Evolutionary conservation across 257 asterid species (phyloP), one percentile per base, ranked within the genome.

Genomic region (Fraxinus quadrangulata): DNA sequence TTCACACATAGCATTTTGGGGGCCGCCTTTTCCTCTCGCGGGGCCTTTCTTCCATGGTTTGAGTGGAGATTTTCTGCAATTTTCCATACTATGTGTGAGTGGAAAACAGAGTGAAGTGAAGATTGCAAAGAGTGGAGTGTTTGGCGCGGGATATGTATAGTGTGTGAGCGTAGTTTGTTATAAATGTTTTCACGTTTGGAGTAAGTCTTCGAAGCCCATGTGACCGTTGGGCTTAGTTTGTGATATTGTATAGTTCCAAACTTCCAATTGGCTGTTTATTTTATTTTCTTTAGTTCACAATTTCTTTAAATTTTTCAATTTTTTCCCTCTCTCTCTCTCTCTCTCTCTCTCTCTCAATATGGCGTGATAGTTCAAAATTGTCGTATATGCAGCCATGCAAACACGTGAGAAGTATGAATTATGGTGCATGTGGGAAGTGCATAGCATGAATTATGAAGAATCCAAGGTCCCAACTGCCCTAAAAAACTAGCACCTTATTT

Each of bases 1-100:
- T 84, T 90, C 99, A 2, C 98, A 93, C 74, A 75, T 86, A 16
- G 97, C 92, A 10, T 95, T 95, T 83, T 93, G 98, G 2, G 99
- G 99, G 3, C 98, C 98, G 5, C 99, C 99, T 80, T 93, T 93
- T 37, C 99, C 98, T 80, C 98, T 73, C 2, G 99, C 96, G 0
- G 99, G 98, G 8, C 99, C 98, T 73, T 95, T 95, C 84, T 93
- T 95, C 99, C 99, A 95, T 72, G 99, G 99, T 87, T 95, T 95
- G 51, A 95, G 85, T 30, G 96, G 91, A 34, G 91, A 83, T 77
- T 88, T 95, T 70, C 87, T 88, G 77, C 81, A 84, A 74, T 75
- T 85, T 37, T 95, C 99, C 99, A 95, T 95, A 61, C 21, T 67
- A 23, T 78, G 10, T 37, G 56, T 39, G 65, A 69, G 30, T 7